These are phyloP conservation scores for Dendrobium officinale DNA, from an alignment of 106 monocot species.

Conservation along the genomic window DNA sequence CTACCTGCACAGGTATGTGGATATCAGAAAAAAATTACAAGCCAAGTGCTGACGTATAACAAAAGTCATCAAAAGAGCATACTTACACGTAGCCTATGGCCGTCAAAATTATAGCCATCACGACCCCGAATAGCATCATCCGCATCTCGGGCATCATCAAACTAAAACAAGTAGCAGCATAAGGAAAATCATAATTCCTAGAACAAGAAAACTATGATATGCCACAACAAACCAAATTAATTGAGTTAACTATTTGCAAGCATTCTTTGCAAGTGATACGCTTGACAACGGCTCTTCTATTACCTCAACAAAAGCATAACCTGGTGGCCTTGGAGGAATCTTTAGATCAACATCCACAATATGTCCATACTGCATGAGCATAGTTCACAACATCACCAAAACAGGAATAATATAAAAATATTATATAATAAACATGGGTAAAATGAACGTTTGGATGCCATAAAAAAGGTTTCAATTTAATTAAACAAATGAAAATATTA, in stretches of 20 bases:
- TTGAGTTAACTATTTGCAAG: background rate
- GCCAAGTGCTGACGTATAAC: background rate
- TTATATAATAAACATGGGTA: background rate
- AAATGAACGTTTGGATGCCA: background rate
- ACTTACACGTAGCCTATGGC: slow-evolving; percentile 46
- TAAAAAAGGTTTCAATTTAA: background rate
- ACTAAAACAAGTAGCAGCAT: slow-evolving; percentile 27
- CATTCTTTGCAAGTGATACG: background rate
- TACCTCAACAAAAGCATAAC: slow-evolving; percentile 97
- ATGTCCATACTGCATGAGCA: slow-evolving; percentile 59
- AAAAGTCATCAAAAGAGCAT: background rate
- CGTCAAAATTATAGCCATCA: slow-evolving; percentile 83
- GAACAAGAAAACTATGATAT: background rate
- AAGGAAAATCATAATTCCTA: background rate
- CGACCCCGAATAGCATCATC: slow-evolving; percentile 82
- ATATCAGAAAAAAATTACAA: background rate
- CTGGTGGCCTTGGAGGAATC: slow-evolving; percentile 95
- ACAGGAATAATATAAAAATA: background rate
- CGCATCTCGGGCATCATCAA: slow-evolving; percentile 81
- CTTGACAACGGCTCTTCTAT: background rate
- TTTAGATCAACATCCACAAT: slow-evolving; percentile 87
- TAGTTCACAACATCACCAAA: slow-evolving; percentile 5
- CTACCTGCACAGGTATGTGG: slow-evolving; percentile 37
- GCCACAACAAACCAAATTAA: background rate
- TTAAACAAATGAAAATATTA: background rate